phyloP scores from a whole-genome alignment of 1,139 yeast species.

The Saccharomyces hybrid region DNA sequence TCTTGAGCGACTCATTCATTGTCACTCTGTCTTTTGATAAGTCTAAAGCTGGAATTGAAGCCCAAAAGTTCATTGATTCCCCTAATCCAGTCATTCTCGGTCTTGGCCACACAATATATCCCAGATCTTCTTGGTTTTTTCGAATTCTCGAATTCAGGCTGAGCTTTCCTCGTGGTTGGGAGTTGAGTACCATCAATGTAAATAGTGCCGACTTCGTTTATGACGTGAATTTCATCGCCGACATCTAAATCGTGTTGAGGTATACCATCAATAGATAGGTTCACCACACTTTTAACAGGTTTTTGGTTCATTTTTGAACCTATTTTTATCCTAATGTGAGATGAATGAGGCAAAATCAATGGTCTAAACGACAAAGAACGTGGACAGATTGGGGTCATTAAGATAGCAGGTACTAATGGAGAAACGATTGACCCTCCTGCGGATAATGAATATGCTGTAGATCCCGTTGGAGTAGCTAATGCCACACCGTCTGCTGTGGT shows the following conservation, averaged over 20 bases:
- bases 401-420: conserved; percentile 74
- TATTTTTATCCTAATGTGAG: conserved; percentile 60
- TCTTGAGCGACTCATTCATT: not conserved
- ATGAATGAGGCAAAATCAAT: conserved; percentile 63
- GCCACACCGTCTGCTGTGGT: conserved; percentile 89
- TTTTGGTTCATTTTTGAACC: conserved; percentile 35
- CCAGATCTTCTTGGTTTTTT: conserved; percentile 39
- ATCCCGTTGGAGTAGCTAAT: conserved; percentile 86
- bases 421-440: conserved; percentile 92
- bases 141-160: conserved; percentile 9
- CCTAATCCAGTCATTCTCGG: conserved; percentile 83
- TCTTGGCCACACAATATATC: conserved; percentile 81
- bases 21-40: conserved; percentile 10
- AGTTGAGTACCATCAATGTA: conserved; percentile 40
- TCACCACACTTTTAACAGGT: conserved; percentile 37
- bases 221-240: conserved; percentile 74
- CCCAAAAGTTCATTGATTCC: conserved; percentile 84
- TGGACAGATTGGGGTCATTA: conserved; percentile 86
- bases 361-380: conserved; percentile 84
- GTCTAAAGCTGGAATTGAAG: conserved; percentile 72
- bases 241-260: conserved; percentile 59
- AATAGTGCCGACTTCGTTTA: conserved; percentile 52
- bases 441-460: conserved; percentile 84
- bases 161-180: conserved; percentile 28
- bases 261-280: conserved; percentile 73